These are phyloP conservation scores for Phialocephala subalpina DNA, from an alignment of 2,329 filamentous ascomycete species.

Conservation along the genomic window DNA sequence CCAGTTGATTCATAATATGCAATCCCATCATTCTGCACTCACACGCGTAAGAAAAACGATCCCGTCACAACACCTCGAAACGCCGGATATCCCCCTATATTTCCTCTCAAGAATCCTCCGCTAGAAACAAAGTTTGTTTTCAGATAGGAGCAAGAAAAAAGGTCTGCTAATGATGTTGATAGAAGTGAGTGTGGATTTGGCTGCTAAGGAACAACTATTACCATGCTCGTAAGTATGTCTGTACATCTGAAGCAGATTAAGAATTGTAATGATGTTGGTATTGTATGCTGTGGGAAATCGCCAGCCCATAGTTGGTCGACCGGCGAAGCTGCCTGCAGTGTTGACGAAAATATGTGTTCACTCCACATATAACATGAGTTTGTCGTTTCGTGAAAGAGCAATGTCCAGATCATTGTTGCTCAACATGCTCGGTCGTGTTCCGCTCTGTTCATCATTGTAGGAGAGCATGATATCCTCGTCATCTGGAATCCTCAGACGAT, in stretches of 20 bases:
- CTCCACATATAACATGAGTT: conserved; percentile 80
- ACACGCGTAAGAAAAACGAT: neutral
- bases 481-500: conserved; percentile 77
- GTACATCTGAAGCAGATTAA: conserved; percentile 44
- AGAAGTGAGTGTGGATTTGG: conserved; percentile 38
- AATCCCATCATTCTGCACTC: neutral
- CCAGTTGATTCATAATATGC: conserved; percentile 18
- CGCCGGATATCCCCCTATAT: conserved; percentile 36
- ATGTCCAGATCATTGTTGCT: conserved; percentile 83
- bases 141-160: conserved; percentile 17
- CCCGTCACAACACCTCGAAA: conserved; percentile 25
- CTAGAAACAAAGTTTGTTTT: conserved; percentile 23
- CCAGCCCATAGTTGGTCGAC: conserved; percentile 18
- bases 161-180: conserved; percentile 29
- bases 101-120: conserved; percentile 24
- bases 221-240: conserved; percentile 34
- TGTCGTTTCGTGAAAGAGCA: conserved; percentile 85
- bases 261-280: conserved; percentile 34
- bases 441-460: conserved; percentile 80
- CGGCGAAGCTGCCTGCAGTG: conserved; percentile 27
- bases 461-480: conserved; percentile 79
- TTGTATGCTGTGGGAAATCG: conserved; percentile 17
- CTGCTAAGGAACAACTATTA: conserved; percentile 38
- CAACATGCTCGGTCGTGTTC: conserved; percentile 76
- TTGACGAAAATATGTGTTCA: conserved; percentile 33